phyloP scores from a whole-genome alignment of 2,329 filamentous ascomycete species.

The Alternaria rosae region DNA sequence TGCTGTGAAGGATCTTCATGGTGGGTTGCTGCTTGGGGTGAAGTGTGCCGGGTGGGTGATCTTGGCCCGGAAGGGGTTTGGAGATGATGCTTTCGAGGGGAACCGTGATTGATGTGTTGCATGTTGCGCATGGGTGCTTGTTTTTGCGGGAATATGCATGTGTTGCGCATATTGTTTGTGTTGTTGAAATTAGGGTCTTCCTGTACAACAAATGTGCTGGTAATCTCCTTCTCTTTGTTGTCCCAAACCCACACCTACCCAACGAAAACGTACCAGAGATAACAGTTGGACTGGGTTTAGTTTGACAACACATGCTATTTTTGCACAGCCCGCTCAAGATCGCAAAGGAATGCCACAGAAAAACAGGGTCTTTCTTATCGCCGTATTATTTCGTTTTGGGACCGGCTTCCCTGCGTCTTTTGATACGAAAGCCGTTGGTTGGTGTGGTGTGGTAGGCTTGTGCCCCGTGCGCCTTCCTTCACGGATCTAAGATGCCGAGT shows the following conservation, averaged over 20 bases:
- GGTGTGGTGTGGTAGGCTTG: constrained; percentile 6
- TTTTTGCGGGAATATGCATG: constrained; percentile 1
- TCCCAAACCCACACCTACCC: background rate
- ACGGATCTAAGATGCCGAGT: constrained; percentile 13
- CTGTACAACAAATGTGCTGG: background rate
- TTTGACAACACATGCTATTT: constrained; percentile 1
- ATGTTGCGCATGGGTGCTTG: background rate
- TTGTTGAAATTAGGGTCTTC: background rate
- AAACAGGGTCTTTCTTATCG: constrained; percentile 4
- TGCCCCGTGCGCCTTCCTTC: constrained; percentile 2
- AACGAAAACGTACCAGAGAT: background rate
- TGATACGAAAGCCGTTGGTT: background rate
- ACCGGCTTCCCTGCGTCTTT: constrained; percentile 3
- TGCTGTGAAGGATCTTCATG: background rate
- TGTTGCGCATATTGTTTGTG: background rate
- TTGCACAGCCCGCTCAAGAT: background rate
- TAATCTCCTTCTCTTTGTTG: background rate
- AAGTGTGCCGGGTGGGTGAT: background rate
- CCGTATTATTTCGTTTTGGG: background rate
- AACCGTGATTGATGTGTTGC: background rate
- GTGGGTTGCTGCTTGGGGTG: background rate
- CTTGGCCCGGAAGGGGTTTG: background rate
- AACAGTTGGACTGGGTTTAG: background rate
- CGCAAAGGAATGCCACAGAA: background rate
- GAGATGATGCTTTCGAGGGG: background rate